Percentiles rank a stretch among this genome's conserved stretches.
phyloP scores from a whole-genome alignment of 768 basidiomycete species.

The Pluteus cervinus region DNA sequence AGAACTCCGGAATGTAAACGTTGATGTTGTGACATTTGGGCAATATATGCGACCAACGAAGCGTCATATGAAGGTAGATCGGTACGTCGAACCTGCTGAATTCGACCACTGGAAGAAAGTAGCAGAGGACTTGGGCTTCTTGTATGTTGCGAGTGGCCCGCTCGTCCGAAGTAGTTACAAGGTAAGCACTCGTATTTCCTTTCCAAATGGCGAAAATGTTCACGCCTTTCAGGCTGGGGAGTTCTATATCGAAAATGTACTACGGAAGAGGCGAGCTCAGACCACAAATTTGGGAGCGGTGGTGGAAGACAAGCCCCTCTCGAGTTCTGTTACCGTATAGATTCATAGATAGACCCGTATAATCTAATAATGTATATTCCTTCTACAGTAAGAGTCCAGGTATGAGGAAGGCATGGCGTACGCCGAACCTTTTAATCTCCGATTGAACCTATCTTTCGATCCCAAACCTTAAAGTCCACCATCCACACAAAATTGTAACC shows the following conservation, averaged over 20 bases:
- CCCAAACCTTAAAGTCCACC: slow-evolving; percentile 15
- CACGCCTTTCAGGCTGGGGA: slow-evolving; percentile 75
- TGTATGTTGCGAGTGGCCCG: slow-evolving; percentile 96
- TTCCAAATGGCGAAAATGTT: slow-evolving; percentile 6
- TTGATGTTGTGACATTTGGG: slow-evolving; percentile 98
- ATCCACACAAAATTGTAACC: slow-evolving; percentile 14
- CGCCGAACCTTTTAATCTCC: no score
- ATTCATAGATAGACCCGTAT: no score
- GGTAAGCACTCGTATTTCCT: slow-evolving; percentile 38
- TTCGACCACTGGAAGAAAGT: slow-evolving; percentile 88
- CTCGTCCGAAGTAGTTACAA: slow-evolving; percentile 96
- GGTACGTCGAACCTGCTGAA: slow-evolving; percentile 91
- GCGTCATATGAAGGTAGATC: slow-evolving; percentile 97
- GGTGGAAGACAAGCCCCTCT: no score
- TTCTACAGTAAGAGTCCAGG: no score
- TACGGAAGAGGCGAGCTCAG: slow-evolving; percentile 52
- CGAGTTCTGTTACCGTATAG: no score
- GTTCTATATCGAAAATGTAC: slow-evolving; percentile 89
- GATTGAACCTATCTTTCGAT: no score
- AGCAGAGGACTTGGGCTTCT: slow-evolving; percentile 91
- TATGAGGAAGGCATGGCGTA: no score
- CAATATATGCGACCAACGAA: slow-evolving; percentile 99
- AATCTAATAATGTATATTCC: no score
- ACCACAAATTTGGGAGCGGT: no score
- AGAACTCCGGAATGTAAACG: slow-evolving; percentile 86